Evolutionary conservation across 2,329 filamentous ascomycete genomes (phyloP).

Genomic region (Pseudopyrenochaeta lycopersici): DNA sequence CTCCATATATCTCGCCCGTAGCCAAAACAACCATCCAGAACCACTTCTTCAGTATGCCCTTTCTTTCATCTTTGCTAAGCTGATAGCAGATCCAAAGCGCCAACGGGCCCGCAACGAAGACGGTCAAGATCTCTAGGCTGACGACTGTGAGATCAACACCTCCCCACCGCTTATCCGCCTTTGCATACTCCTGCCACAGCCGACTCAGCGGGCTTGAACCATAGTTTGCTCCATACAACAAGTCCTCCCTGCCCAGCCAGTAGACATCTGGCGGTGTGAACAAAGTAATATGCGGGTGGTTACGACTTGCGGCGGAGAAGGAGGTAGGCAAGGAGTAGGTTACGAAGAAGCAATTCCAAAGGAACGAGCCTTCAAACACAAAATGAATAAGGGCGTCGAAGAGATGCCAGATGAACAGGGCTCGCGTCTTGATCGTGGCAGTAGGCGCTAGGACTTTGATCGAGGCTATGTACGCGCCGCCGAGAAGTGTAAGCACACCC

Average conservation of each 20-base stretch:
- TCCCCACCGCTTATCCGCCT: slow-evolving; percentile 69
- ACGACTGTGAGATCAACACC: slow-evolving; percentile 67
- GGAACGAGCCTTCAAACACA: slow-evolving; percentile 87
- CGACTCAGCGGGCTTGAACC: slow-evolving; percentile 62
- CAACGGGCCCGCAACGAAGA: slow-evolving; percentile 66
- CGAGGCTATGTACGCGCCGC: slow-evolving; percentile 61
- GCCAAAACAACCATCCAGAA: slow-evolving; percentile 67
- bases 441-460: slow-evolving; percentile 61
- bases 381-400: slow-evolving; percentile 94
- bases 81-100: slow-evolving; percentile 66
- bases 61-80: slow-evolving; percentile 52
- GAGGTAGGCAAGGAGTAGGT: slow-evolving; percentile 57
- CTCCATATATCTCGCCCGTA: slow-evolving; percentile 71
- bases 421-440: slow-evolving; percentile 67
- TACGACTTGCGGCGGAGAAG: slow-evolving; percentile 37
- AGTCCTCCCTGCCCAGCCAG: slow-evolving; percentile 63
- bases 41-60: slow-evolving; percentile 52
- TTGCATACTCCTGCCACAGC: slow-evolving; percentile 73
- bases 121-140: slow-evolving; percentile 68
- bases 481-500: slow-evolving; percentile 63
- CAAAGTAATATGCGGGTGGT: slow-evolving; percentile 46
- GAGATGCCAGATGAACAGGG: slow-evolving; percentile 93
- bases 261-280: slow-evolving; percentile 58
- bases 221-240: slow-evolving; percentile 68
- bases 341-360: slow-evolving; percentile 93